Conservation (phyloP, 1,284 basidiomycete species). For the Ustilago nuda region DNA sequence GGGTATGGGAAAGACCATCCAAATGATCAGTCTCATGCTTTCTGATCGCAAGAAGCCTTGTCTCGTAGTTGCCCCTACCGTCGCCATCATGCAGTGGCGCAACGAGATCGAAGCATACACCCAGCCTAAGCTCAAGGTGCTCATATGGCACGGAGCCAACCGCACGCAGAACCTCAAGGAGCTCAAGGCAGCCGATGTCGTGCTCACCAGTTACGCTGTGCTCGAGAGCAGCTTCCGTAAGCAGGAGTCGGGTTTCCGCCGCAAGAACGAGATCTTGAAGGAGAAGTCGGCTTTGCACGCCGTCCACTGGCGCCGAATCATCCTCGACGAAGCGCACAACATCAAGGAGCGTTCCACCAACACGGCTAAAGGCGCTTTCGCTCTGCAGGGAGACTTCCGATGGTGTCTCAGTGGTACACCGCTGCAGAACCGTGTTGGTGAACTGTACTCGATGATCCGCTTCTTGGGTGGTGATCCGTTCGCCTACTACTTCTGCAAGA, state of each 20-base stretch:
- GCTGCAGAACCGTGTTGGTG: slow-evolving; percentile 83
- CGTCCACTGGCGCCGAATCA: slow-evolving; percentile 85
- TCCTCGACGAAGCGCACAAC: slow-evolving; percentile 96
- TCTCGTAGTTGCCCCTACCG: slow-evolving; percentile 88
- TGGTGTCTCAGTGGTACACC: slow-evolving; percentile 99
- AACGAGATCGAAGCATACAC: slow-evolving; percentile 83
- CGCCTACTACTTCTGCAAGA: slow-evolving; percentile 75
- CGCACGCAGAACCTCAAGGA: slow-evolving; percentile 75
- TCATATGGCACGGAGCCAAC: slow-evolving; percentile 88
- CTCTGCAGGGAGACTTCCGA: slow-evolving; percentile 81
- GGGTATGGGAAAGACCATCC: slow-evolving; percentile 99
- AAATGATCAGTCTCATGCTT: slow-evolving; percentile 90
- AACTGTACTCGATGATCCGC: slow-evolving; percentile 90
- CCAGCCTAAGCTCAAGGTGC: slow-evolving; percentile 73
- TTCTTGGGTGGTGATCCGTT: slow-evolving; percentile 62
- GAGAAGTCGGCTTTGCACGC: slow-evolving; percentile 88
- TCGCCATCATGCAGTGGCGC: slow-evolving; percentile 98
- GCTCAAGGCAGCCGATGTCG: slow-evolving; percentile 88
- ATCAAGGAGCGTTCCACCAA: slow-evolving; percentile 88
- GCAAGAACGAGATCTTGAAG: slow-evolving; percentile 85
- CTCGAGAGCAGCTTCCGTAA: slow-evolving; percentile 93
- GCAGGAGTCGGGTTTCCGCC: slow-evolving; percentile 90
- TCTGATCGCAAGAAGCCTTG: slow-evolving; percentile 83
- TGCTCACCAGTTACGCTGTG: slow-evolving; percentile 74
- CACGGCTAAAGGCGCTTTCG: slow-evolving; percentile 95